Conservation (phyloP, 208 protist species). For the Acanthamoeba culbertsoni region DNA sequence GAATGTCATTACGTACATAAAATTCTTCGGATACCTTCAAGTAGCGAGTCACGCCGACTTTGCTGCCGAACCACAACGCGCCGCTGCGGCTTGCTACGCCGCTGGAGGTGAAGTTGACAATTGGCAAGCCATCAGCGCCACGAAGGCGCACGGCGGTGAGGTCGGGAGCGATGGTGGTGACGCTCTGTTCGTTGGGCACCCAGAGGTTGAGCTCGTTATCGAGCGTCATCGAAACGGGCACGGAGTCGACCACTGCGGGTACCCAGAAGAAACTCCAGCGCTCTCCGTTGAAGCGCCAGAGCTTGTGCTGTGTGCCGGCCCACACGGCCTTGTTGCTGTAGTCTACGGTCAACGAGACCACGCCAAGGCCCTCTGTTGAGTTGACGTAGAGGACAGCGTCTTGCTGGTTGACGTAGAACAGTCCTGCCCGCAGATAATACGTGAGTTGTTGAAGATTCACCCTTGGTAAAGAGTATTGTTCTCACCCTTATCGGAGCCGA, state of each 20-base stretch:
- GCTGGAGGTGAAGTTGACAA: constrained; percentile 30
- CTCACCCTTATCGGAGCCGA: neutral
- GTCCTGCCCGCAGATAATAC: neutral
- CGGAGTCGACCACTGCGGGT: constrained; percentile 8
- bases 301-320: neutral
- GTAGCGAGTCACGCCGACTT: neutral
- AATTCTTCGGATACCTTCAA: too few species aligned
- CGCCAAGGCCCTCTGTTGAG: constrained; percentile 9
- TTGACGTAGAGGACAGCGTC: neutral
- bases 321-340: neutral
- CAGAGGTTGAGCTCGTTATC: neutral
- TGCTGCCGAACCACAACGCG: constrained; percentile 34
- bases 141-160: neutral
- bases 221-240: constrained; percentile 1
- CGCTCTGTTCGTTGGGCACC: constrained; percentile 33
- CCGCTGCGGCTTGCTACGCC: neutral
- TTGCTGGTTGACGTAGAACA: neutral
- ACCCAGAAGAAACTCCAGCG: constrained; percentile 44
- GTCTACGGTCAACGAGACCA: neutral
- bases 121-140: neutral
- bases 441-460: too few species aligned
- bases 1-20: too few species aligned
- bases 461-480: too few species aligned
- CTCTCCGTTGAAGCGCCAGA: constrained; percentile 44
- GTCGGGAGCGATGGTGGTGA: neutral